Base-by-base conservation (phyloP, 169 alveolate genomes). In the Plasmodium adleri region DNA sequence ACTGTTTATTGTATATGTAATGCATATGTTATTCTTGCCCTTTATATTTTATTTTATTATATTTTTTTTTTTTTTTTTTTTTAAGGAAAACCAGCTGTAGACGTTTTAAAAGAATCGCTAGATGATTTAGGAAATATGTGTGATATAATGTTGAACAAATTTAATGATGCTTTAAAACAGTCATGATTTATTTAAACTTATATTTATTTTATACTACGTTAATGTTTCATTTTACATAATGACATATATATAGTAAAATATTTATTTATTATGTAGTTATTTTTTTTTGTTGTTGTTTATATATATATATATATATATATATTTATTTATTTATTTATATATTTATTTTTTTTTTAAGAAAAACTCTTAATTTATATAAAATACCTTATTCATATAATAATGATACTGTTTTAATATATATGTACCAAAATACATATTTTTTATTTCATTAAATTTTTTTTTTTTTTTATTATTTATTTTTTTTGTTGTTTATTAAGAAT, bases 21-120 rank as follows among this genome's bases (percentile, higher is more conserved):
- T 39, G 47, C 47, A 39, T 39, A 39, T 39, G 5, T 39, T 5
- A 39, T 39, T 39, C 8, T 9, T 49, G 3, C 49, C 17, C 20
- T 45, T 47, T 56, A 12, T 45, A 20, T 13, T 49, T n/a, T 17
- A 76, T n/a, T 8, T n/a, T 66, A 20, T 39, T 63, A 59, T 76
- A 12, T 63, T 22, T 7, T 8, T 39, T 64, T 15, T 28, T 50
- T 64, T 26, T 71, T 71, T 3, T 66, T 43, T 68, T 1, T 39
- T 60, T 68, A 50, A 88, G 96, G 96, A n/a, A 88, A 66, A 32
- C 95, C 96, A 2, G 96, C 96, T 22, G 72, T 94, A 70, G 85
- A 94, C 45, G 90, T 92, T 15, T 85, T 94, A 45, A 52, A 45
- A 47, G 95, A 94, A 59, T 72, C 94, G 32, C 71, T 94, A 32